phyloP scores from a whole-genome alignment of 768 basidiomycete species.

The Fomitopsis serialis region DNA sequence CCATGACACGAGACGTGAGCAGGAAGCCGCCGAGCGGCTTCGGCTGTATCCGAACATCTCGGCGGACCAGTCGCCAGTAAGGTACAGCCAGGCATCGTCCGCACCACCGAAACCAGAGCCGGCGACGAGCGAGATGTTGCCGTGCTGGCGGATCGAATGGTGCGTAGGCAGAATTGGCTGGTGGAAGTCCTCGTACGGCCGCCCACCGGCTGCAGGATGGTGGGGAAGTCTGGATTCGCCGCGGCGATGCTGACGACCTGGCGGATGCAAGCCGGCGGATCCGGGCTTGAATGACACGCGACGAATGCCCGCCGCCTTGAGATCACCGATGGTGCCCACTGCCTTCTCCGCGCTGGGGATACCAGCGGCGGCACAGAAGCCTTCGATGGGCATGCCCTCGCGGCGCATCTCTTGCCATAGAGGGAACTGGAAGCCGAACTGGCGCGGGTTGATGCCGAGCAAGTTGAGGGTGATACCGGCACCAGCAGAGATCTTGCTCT shows the following conservation, averaged over 20 bases:
- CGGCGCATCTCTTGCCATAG: slow-evolving; percentile 97
- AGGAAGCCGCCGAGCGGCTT: slow-evolving; percentile 99
- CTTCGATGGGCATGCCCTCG: slow-evolving; percentile 93
- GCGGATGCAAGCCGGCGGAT: slow-evolving; percentile 92
- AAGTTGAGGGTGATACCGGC: slow-evolving; percentile 92
- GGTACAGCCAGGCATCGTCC: slow-evolving; percentile 94
- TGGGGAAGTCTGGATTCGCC: slow-evolving; percentile 91
- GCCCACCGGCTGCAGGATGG: slow-evolving; percentile 99
- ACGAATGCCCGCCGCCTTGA: slow-evolving; percentile 82
- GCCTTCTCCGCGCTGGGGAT: slow-evolving; percentile 97
- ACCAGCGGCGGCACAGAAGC: slow-evolving; percentile 98
- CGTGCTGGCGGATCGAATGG: slow-evolving; percentile 78
- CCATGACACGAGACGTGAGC: slow-evolving; percentile 96
- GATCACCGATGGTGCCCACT: slow-evolving; percentile 85
- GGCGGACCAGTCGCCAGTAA: slow-evolving; percentile 93
- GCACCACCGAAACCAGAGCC: slow-evolving; percentile 96
- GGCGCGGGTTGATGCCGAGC: too few relatives aligned
- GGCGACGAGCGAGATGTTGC: slow-evolving; percentile 85
- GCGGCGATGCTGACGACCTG: slow-evolving; percentile 96
- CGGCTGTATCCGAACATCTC: slow-evolving; percentile 73
- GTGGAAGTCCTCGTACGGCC: slow-evolving; percentile 99
- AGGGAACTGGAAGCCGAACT: slow-evolving; percentile 97
- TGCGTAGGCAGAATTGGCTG: slow-evolving; percentile 92
- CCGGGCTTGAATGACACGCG: slow-evolving; percentile 99
- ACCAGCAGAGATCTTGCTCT: slow-evolving; percentile 76